Evolutionary conservation across 1,139 yeast species (phyloP), one percentile per base, ranked within the genome.

Genomic region (Kluyveromyces marxianus): DNA sequence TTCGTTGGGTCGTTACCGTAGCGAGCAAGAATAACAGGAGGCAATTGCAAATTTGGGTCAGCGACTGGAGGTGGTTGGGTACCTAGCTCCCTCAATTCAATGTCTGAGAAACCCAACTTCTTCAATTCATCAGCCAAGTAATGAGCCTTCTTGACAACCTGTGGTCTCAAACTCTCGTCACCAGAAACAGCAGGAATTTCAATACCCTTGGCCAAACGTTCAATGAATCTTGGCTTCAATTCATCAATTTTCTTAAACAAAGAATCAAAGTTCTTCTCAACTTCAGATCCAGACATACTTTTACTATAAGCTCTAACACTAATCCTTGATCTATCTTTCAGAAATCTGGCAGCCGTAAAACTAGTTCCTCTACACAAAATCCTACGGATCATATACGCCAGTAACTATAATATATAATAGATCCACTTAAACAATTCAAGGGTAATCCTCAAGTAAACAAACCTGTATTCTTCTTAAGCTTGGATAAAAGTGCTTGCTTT

Each of bases 121-220:
- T 70, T 72, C 62, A 94, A 75, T 69, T 90, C 90, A 4, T 65
- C 65, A 46, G 78, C 81, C 50, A 92, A 71, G 68, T 86, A 92
- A 46, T 85, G 77, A 33, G 95, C 95, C 89, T 94, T 92, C 54
- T 67, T 69, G 48, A 84, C 80, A 44, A 92, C 97, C 63, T 83
- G 74, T 31, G 95, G 95, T 69, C 96, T 85, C 59, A 85, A 76
- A 14, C 79, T 66, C 62, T 89, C 95, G 65, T 92, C 98, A 35
- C 89, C 81, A 6, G 97, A 89, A 35, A 94, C 97, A 4, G 97
- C 90, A 44, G 96, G 95, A 58, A 92, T 94, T 48, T 89, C 85
- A 44, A 94, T 90, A 8, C 97, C 97, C 48, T 82, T 73, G 42
- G 79, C 69, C 51, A 92, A 75, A 56, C 94, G 73, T 49, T 76